A percentile compares a stretch with the other conserved stretches of the same genome.
phyloP scores from a whole-genome alignment of 2,329 filamentous ascomycete genomes.

The Verticillium nonalfalfae region DNA sequence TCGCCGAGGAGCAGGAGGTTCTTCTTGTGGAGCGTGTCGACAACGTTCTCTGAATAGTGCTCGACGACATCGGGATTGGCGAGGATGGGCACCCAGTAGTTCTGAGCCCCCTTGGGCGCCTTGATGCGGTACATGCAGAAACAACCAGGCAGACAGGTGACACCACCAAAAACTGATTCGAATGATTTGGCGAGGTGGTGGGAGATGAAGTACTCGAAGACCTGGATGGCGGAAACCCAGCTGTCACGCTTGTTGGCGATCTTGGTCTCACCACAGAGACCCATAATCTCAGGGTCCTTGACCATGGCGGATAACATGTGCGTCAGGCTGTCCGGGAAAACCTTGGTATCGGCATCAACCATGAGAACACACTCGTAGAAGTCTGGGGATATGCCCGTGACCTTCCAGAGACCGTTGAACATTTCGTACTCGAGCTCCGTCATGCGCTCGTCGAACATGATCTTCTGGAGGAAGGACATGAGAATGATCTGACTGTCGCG shows the following conservation, averaged over 20 bases:
- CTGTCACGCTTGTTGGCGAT: conserved; percentile 95
- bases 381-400: conserved; percentile 95
- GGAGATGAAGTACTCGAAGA: conserved; percentile 99
- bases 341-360: conserved; percentile 98
- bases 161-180: conserved; percentile 97
- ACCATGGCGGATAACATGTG: conserved; percentile 99
- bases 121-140: conserved; percentile 99
- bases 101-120: conserved; percentile 93
- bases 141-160: conserved; percentile 95
- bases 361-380: conserved; percentile 98
- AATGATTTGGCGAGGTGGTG: conserved; percentile 96
- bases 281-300: conserved; percentile 98
- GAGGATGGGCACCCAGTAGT: conserved; percentile 98
- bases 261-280: conserved; percentile 96
- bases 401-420: conserved; percentile 99
- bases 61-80: conserved; percentile 98
- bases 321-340: conserved; percentile 95
- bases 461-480: conserved; percentile 99
- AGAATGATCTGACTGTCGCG: conserved; percentile 98
- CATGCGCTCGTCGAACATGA: conserved; percentile 99
- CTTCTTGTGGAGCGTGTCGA: conserved; percentile 97
- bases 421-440: conserved; percentile 98
- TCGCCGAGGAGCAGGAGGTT: conserved; percentile 87
- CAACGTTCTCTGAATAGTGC: conserved; percentile 98
- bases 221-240: conserved; percentile 97